Percentiles rank a stretch among this genome's conserved stretches.
Conservation (phyloP, 2,329 filamentous ascomycete species). For the Balansia obtecta region DNA sequence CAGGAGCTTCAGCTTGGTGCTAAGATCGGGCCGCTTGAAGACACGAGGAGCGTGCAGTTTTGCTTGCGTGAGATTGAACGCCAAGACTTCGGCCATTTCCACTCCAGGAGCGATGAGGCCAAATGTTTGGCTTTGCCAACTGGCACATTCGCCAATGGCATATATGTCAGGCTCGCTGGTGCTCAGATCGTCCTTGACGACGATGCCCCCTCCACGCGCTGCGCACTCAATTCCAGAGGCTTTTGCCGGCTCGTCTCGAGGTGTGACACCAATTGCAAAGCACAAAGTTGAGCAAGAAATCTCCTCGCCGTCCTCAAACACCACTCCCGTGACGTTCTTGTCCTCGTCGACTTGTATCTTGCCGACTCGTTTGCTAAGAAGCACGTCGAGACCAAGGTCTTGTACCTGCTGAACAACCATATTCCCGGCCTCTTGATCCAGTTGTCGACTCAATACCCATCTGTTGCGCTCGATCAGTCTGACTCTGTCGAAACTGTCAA, state of each 20-base stretch:
- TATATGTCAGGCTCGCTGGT: conserved; percentile 67
- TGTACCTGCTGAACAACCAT: conserved; percentile 76
- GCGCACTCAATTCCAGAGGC: conserved; percentile 60
- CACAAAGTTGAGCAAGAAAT: conserved; percentile 73
- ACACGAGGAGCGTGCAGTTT: conserved; percentile 54
- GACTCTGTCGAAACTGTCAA: conserved; percentile 61
- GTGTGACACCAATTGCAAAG: conserved; percentile 79
- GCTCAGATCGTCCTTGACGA: conserved; percentile 52
- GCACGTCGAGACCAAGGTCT: conserved; percentile 65
- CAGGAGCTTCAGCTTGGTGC: conserved; percentile 81
- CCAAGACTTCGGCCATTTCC: conserved; percentile 84
- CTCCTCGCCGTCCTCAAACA: conserved; percentile 68
- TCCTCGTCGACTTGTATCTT: conserved; percentile 55
- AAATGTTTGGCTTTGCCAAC: conserved; percentile 77
- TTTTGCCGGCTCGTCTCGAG: conserved; percentile 65
- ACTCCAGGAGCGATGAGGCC: conserved; percentile 82
- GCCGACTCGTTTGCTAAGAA: conserved; percentile 64
- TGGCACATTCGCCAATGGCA: conserved; percentile 83
- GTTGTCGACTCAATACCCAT: conserved; percentile 72
- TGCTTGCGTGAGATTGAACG: conserved; percentile 82
- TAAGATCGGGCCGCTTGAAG: conserved; percentile 76
- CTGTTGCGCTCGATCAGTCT: conserved; percentile 70
- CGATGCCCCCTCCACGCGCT: conserved; percentile 61
- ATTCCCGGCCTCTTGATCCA: conserved; percentile 68
- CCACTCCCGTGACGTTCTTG: conserved; percentile 59